Evolutionary conservation across 1,139 yeast genomes (phyloP).

Genomic region (Pichia sp.): DNA sequence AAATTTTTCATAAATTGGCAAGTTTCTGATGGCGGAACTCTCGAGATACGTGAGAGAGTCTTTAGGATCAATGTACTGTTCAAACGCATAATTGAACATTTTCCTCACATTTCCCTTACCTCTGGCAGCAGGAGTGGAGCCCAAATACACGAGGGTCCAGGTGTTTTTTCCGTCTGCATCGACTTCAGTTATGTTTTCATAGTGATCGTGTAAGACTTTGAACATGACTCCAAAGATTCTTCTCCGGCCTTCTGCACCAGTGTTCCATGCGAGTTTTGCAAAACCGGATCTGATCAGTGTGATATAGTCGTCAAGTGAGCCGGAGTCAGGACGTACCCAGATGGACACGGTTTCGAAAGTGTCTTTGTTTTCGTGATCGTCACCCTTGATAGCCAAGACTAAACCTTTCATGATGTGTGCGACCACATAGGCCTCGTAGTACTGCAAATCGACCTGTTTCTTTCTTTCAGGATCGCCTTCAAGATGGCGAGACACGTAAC

Average conservation of each 20-base stretch:
- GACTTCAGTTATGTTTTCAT: slow-evolving; percentile 30
- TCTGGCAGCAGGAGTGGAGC: slow-evolving; percentile 53
- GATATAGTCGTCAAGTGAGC: slow-evolving; percentile 43
- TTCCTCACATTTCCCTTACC: slow-evolving; percentile 67
- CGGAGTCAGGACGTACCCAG: slow-evolving; percentile 56
- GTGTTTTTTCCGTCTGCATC: slow-evolving; percentile 36
- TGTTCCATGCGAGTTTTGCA: slow-evolving; percentile 48
- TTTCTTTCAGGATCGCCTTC: slow-evolving; percentile 37
- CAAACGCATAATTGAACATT: slow-evolving; percentile 54
- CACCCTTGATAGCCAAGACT: slow-evolving; percentile 44
- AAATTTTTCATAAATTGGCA: slow-evolving; percentile 56
- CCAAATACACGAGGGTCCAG: slow-evolving; percentile 61
- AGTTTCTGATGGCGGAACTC: slow-evolving; percentile 49
- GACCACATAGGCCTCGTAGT: slow-evolving; percentile 54
- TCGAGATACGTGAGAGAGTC: slow-evolving; percentile 52
- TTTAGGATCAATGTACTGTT: slow-evolving; percentile 45
- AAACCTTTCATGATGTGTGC: slow-evolving; percentile 58
- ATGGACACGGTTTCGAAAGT: slow-evolving; percentile 60
- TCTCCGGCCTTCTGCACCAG: slow-evolving; percentile 50
- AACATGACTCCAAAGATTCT: slow-evolving; percentile 56
- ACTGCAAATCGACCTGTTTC: slow-evolving; percentile 41
- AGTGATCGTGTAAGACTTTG: slow-evolving; percentile 52
- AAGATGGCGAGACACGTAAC: slow-evolving; percentile 44
- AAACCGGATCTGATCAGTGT: slow-evolving; percentile 57
- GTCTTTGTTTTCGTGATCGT: slow-evolving; percentile 31